Conservation (phyloP, 495 filamentous ascomycete species). For the Chaetomium fimeti region DNA sequence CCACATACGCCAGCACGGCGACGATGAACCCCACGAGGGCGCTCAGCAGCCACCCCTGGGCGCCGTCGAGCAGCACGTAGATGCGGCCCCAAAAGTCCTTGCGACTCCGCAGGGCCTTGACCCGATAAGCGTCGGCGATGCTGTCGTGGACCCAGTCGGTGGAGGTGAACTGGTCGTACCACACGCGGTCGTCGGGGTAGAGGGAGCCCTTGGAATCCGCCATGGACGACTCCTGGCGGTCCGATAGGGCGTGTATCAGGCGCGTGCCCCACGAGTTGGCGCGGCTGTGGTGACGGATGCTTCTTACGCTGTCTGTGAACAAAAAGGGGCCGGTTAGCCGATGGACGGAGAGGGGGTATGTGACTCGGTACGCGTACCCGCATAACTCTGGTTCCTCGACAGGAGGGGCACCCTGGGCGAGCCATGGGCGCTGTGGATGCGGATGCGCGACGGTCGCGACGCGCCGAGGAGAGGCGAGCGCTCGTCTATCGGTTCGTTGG, state of each 20-base stretch:
- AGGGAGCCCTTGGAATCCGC: conserved; percentile 59
- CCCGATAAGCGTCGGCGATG: conserved; percentile 87
- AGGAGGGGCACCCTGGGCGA: conserved; percentile 41
- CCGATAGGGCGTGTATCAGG: conserved; percentile 50
- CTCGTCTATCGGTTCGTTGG: conserved; percentile 46
- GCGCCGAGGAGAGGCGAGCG: conserved; percentile 45
- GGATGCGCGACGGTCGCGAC: conserved; percentile 41
- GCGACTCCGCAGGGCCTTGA: conserved; percentile 74
- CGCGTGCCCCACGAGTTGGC: conserved; percentile 60
- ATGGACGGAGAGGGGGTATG: neutral
- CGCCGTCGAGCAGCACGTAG: conserved; percentile 74
- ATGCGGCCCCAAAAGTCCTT: conserved; percentile 83
- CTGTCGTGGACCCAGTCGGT: conserved; percentile 99
- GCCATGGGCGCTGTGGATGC: conserved; percentile 43
- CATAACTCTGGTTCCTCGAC: conserved; percentile 51
- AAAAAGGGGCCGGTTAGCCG: neutral
- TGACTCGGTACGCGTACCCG: conserved; percentile 35
- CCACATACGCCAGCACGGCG: conserved; percentile 80
- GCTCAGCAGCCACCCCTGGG: conserved; percentile 92
- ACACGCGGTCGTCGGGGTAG: conserved; percentile 79
- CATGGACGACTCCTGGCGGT: conserved; percentile 49
- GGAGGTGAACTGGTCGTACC: conserved; percentile 99
- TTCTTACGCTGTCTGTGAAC: conserved; percentile 45
- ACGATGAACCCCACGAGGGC: conserved; percentile 87
- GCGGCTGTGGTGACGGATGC: conserved; percentile 63